Evolutionary conservation across 768 basidiomycete species (phyloP).

Genomic region (Lactarius sanguifluus): DNA sequence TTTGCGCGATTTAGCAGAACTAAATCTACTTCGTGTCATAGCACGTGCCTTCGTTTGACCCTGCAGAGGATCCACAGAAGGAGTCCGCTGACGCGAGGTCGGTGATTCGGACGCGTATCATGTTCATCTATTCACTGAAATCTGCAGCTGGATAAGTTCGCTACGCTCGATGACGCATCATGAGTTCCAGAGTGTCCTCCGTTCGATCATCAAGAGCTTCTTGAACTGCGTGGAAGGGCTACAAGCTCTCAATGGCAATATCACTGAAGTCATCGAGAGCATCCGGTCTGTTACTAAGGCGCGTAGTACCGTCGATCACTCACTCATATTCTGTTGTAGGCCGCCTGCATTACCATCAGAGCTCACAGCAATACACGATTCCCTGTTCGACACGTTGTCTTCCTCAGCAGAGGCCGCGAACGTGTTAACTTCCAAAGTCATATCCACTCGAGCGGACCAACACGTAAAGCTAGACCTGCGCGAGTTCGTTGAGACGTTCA

Average conservation of each 20-base stretch:
- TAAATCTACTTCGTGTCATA: conserved; percentile 32
- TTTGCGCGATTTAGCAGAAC: neutral
- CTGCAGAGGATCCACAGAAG: conserved; percentile 49
- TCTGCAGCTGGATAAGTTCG: conserved; percentile 47
- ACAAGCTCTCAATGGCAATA: conserved; percentile 55
- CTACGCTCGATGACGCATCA: conserved; percentile 66
- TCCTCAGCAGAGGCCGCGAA: conserved; percentile 86
- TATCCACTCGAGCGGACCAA: conserved; percentile 73
- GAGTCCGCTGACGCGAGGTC: conserved; percentile 25
- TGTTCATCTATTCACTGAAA: neutral
- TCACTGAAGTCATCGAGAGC: conserved; percentile 58
- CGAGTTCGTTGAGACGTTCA: conserved; percentile 80
- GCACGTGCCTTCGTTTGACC: conserved; percentile 60
- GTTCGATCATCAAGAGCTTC: conserved; percentile 58
- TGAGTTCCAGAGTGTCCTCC: conserved; percentile 65
- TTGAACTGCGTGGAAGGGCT: conserved; percentile 68
- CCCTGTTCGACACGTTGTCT: conserved; percentile 72
- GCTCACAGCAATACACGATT: conserved; percentile 53
- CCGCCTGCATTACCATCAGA: conserved; percentile 42
- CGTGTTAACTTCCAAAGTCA: conserved; percentile 74
- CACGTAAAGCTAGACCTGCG: conserved; percentile 70
- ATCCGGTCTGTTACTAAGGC: conserved; percentile 39
- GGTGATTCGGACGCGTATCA: neutral
- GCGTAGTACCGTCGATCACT: neutral
- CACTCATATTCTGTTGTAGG: conserved; percentile 33